Evolutionary conservation across 768 basidiomycete species (phyloP).

Genomic region (Stropharia rugosoannulata): DNA sequence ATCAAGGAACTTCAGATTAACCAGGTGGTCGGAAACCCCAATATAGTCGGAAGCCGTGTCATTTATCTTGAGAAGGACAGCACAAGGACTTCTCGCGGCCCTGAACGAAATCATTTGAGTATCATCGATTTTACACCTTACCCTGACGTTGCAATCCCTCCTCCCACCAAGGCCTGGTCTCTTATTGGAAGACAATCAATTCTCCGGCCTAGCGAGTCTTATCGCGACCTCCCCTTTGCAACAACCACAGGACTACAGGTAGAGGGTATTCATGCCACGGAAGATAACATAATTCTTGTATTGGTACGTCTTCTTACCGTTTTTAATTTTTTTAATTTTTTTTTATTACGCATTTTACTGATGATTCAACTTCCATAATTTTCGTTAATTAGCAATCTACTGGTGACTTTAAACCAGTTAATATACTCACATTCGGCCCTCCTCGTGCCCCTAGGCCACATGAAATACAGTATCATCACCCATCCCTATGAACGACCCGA

Average conservation of each 20-base stretch:
- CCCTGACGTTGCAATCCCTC: slow-evolving; percentile 29
- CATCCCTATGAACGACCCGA: slow-evolving; percentile 11
- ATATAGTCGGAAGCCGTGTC: slow-evolving; percentile 45
- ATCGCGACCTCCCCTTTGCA: slow-evolving; percentile 40
- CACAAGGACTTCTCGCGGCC: slow-evolving; percentile 18
- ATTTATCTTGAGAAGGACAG: slow-evolving; percentile 43
- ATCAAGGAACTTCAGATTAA: slow-evolving; percentile 38
- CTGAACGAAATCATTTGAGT: slow-evolving; percentile 30
- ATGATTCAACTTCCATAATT: background rate
- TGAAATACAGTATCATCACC: slow-evolving; percentile 23
- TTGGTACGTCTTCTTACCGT: slow-evolving; percentile 38
- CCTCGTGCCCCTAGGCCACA: slow-evolving; percentile 22
- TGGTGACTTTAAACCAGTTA: slow-evolving; percentile 38
- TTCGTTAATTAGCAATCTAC: slow-evolving; percentile 32
- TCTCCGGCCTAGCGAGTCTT: slow-evolving; percentile 40
- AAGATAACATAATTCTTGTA: slow-evolving; percentile 60
- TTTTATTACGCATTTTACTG: background rate
- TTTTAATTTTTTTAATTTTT: too few relatives aligned
- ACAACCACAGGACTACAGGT: slow-evolving; percentile 46
- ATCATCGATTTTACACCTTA: slow-evolving; percentile 47
- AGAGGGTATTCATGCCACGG: slow-evolving; percentile 53
- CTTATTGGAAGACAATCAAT: slow-evolving; percentile 37
- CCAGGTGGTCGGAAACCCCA: slow-evolving; percentile 32
- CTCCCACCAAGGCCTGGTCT: slow-evolving; percentile 36
- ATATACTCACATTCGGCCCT: slow-evolving; percentile 46